Base-by-base conservation (phyloP, 2,329 filamentous ascomycete genomes). In the Decorospora gaudefroyi region DNA sequence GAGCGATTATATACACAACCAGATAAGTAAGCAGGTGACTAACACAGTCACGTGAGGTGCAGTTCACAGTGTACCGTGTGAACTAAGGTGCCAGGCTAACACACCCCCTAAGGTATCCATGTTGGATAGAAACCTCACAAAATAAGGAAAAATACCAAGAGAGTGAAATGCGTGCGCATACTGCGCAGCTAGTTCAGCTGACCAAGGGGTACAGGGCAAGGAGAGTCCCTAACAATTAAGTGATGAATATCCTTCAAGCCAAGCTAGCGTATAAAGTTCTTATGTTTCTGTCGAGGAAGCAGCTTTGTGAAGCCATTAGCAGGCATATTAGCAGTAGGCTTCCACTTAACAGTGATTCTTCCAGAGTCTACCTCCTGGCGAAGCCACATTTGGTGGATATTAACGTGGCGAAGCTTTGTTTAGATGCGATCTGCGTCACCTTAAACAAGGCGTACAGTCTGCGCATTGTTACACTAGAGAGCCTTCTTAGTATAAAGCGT, bases 301-400 rank as follows among this genome's bases (percentile, higher is more conserved):
- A 34, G 17, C 21, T 43, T 43, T 16, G 40, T 43, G 11, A 43
- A 21, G 31, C 40, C 40, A 32, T 43, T 23, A 11, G 40, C 40
- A 39, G 32, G 40, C 40, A 43, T 43, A 4, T 37, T 15, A 15
- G 13, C 23, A 19, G 40, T 43, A 18, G 40, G 33, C 25, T 15
- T 25, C 40, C 26, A 37, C 11, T 33, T 15, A 13, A 46, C 38
- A 10, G 38, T 30, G 18, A 46, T 42, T 12, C 31, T 27, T 17
- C 33, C 40, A 13, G 15, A 4, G 7, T 37, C 12, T 13, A 38
- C 42, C 21, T 51, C 47, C 21, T 51, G 37, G 6, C 47, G 26
- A 6, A 48, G n/a, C 47, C 38, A 51, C n/a, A 31, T 13, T 25
- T 46, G 34, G 18, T 49, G 29, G n/a, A 37, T 46, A 40, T 50